Evolutionary conservation across 441 rosid species (phyloP).

Genomic region (Populus hybrid): DNA sequence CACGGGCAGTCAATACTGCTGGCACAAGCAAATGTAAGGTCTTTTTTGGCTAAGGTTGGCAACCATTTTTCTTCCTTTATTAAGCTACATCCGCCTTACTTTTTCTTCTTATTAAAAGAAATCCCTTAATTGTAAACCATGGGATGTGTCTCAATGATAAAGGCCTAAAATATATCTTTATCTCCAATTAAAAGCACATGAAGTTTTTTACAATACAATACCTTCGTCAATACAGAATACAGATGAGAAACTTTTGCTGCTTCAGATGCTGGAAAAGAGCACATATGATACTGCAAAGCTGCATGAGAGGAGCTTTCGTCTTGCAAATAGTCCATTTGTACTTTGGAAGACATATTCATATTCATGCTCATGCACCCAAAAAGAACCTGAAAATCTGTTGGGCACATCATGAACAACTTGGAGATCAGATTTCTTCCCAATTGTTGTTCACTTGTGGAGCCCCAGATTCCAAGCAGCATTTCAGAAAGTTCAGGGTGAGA

Average conservation of each 20-base stretch:
- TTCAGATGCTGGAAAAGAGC: constrained; percentile 40
- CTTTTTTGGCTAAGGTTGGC: background rate
- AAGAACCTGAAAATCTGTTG: constrained; percentile 59
- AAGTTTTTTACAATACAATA: constrained; percentile 18
- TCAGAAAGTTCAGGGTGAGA: constrained; percentile 37
- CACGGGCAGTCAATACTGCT: background rate
- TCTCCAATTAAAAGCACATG: background rate
- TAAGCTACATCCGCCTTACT: background rate
- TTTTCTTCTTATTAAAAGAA: background rate
- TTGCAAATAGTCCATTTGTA: constrained; percentile 18
- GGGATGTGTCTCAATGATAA: background rate
- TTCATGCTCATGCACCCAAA: constrained; percentile 44
- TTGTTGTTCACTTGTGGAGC: constrained; percentile 36
- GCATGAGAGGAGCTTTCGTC: constrained; percentile 28
- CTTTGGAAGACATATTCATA: constrained; percentile 31
- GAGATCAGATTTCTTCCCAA: constrained; percentile 52
- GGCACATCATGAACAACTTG: constrained; percentile 57
- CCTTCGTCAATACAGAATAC: constrained; percentile 56
- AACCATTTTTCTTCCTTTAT: background rate
- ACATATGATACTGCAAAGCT: constrained; percentile 20
- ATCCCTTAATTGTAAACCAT: background rate
- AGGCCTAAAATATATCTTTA: background rate
- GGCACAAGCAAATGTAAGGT: background rate
- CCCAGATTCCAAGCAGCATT: constrained; percentile 66
- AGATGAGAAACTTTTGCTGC: constrained; percentile 51